Percentiles rank a stretch among this genome's conserved stretches.
These are phyloP conservation scores for Ilyonectria robusta DNA, from an alignment of 2,329 filamentous ascomycete genomes.

Conservation along the genomic window DNA sequence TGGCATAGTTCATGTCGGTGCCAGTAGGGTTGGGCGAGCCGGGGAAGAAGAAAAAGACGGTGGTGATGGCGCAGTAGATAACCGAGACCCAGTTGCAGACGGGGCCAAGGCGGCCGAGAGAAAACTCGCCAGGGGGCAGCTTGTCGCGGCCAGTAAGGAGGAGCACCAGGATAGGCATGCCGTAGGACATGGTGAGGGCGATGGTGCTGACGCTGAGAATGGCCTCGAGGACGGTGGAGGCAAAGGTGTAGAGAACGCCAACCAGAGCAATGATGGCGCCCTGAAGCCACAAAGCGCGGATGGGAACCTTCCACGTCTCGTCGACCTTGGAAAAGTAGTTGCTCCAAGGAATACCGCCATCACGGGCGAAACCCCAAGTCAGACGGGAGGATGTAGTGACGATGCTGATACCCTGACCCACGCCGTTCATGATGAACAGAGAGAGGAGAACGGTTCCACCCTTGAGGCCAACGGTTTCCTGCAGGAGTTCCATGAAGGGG, in stretches of 20 bases:
- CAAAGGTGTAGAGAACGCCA: conserved; percentile 69
- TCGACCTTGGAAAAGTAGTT: conserved; percentile 60
- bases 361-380: conserved; percentile 69
- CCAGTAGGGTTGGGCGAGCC: conserved; percentile 58
- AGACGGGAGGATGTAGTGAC: conserved; percentile 66
- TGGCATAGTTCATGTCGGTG: conserved; percentile 71
- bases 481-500: conserved; percentile 65
- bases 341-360: conserved; percentile 64
- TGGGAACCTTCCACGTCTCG: conserved; percentile 65
- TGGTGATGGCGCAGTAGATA: conserved; percentile 66
- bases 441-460: conserved; percentile 62
- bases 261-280: conserved; percentile 59
- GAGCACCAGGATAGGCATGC: conserved; percentile 64
- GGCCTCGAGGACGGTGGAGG: conserved; percentile 66
- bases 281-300: conserved; percentile 66
- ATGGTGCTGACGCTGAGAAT: conserved; percentile 70
- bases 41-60: conserved; percentile 70
- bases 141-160: conserved; percentile 66
- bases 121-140: conserved; percentile 62
- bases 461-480: conserved; percentile 51
- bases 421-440: conserved; percentile 69
- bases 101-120: conserved; percentile 60
- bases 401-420: conserved; percentile 67
- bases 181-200: conserved; percentile 65
- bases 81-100: conserved; percentile 64